Conservation (phyloP, 192 early-diverging fungal species). For the Thamnidium elegans region DNA sequence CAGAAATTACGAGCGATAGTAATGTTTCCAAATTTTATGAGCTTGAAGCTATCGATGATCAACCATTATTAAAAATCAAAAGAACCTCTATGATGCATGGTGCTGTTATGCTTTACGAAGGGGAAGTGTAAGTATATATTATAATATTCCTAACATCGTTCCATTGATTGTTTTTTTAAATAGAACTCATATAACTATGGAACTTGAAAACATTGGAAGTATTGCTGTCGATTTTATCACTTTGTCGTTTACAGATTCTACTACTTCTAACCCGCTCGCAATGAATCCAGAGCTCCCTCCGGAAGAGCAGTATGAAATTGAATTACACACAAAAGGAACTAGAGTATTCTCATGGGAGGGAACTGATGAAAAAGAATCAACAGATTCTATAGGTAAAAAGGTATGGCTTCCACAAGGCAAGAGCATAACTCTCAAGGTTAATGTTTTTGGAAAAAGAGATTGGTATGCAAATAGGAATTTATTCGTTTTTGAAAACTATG, state of each 20-base stretch:
- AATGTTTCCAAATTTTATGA: slow-evolving; percentile 24
- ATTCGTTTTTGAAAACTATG: too few species aligned
- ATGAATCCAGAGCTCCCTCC: slow-evolving; percentile 49
- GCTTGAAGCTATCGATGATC: slow-evolving; percentile 55
- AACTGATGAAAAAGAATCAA: slow-evolving; percentile 21
- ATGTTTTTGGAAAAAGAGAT: slow-evolving; percentile 69
- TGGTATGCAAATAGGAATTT: slow-evolving; percentile 46
- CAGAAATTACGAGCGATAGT: slow-evolving; percentile 8
- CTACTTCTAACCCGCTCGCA: slow-evolving; percentile 24
- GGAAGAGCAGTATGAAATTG: slow-evolving; percentile 77
- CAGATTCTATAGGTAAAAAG: slow-evolving; percentile 22
- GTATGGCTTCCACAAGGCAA: slow-evolving; percentile 56
- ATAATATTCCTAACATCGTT: neutral
- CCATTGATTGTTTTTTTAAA: neutral
- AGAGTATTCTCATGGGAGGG: slow-evolving; percentile 57
- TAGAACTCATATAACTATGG: slow-evolving; percentile 60
- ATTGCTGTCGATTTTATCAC: slow-evolving; percentile 68
- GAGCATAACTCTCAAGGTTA: slow-evolving; percentile 49
- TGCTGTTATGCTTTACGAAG: slow-evolving; percentile 81
- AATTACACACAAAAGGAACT: slow-evolving; percentile 57
- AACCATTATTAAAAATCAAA: slow-evolving; percentile 68
- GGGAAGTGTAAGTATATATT: slow-evolving; percentile 58
- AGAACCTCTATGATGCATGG: slow-evolving; percentile 56
- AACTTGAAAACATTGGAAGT: slow-evolving; percentile 74
- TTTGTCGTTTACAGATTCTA: slow-evolving; percentile 54